phyloP scores from a whole-genome alignment of 2,329 filamentous ascomycete species.

The Ophiostoma sp. region DNA sequence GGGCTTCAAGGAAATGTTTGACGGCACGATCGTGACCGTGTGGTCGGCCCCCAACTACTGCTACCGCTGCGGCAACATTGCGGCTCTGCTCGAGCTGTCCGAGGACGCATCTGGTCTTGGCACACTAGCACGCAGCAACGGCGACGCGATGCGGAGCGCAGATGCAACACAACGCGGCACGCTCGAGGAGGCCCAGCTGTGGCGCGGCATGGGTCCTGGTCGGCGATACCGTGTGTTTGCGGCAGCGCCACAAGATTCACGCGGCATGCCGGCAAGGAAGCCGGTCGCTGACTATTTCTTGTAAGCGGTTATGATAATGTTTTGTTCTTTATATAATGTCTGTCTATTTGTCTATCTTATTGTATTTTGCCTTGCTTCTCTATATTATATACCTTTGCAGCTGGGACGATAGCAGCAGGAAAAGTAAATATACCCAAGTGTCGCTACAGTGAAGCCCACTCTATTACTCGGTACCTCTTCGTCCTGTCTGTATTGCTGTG shows the following conservation, averaged over 20 bases:
- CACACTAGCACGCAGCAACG: constrained; percentile 64
- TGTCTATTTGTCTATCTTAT: background rate
- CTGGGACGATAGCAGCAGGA: background rate
- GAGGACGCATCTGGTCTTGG: constrained; percentile 77
- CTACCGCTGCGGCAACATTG: constrained; percentile 92
- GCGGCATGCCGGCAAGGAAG: constrained; percentile 98
- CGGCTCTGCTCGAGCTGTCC: constrained; percentile 84
- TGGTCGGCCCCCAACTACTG: constrained; percentile 98
- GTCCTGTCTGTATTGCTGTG: too few relatives aligned
- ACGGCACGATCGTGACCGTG: constrained; percentile 92
- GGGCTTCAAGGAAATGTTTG: constrained; percentile 99
- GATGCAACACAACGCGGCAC: constrained; percentile 39
- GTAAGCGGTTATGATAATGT: constrained; percentile 33
- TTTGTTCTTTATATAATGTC: background rate
- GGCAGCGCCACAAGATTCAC: constrained; percentile 88
- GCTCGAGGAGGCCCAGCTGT: constrained; percentile 45
- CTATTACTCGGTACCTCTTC: background rate
- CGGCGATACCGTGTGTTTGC: constrained; percentile 93
- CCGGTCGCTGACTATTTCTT: constrained; percentile 96
- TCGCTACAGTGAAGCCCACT: background rate
- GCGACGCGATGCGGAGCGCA: constrained; percentile 53
- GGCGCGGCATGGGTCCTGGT: constrained; percentile 62
- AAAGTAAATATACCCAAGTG: constrained; percentile 12
- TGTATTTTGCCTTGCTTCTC: background rate
- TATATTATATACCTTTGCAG: constrained; percentile 9